Percentiles rank a stretch among this genome's conserved stretches.
Evolutionary conservation across 371 early-diverging fungal genomes (phyloP).

Genomic region (Haplosporangium sp.): DNA sequence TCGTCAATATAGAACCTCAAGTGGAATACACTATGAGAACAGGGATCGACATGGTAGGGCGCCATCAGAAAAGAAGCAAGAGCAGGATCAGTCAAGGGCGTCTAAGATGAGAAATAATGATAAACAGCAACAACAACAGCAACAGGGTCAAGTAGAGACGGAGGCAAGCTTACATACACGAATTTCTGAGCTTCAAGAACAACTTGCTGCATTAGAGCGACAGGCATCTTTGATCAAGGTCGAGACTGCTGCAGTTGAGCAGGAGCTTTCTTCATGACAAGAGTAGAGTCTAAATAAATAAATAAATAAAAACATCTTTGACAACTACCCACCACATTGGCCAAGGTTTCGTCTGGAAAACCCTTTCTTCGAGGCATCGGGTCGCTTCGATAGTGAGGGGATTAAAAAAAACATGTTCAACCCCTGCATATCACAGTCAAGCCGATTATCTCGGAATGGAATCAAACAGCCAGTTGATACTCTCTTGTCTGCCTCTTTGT

Average conservation of each 20-base stretch:
- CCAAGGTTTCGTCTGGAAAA: too few relatives aligned
- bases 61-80: not conserved
- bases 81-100: not conserved
- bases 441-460: too few relatives aligned
- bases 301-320: too few relatives aligned
- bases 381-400: too few relatives aligned
- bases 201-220: slow-evolving; percentile 31
- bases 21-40: not conserved
- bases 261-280: not conserved
- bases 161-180: slow-evolving; percentile 28
- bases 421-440: too few relatives aligned
- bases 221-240: slow-evolving; percentile 8
- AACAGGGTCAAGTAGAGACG: not conserved
- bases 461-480: too few relatives aligned
- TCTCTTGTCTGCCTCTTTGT: too few relatives aligned
- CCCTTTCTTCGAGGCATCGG: too few relatives aligned
- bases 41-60: not conserved
- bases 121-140: slow-evolving; percentile 8
- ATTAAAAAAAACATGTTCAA: too few relatives aligned
- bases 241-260: slow-evolving; percentile 3
- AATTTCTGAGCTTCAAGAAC: slow-evolving; percentile 37
- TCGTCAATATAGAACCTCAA: slow-evolving; percentile 16
- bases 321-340: too few relatives aligned
- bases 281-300: too few relatives aligned
- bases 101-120: not conserved